Evolutionary conservation across 768 basidiomycete species (phyloP), one percentile per base, ranked within the genome.

Genomic region (Lactarius tabidus): DNA sequence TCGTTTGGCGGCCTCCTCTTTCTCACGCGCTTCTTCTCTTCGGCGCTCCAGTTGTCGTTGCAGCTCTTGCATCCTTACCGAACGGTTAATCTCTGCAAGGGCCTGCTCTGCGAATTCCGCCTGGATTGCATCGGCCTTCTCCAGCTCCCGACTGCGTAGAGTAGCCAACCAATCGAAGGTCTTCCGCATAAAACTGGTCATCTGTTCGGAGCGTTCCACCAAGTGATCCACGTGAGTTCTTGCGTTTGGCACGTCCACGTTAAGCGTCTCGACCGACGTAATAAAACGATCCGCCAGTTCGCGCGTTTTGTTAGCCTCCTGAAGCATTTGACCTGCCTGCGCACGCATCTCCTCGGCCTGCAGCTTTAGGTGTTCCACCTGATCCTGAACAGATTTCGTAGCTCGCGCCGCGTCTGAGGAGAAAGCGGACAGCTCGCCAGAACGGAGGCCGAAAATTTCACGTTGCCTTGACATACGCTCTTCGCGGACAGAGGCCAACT

Each of bases 271-370:
- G n/a, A 57, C 57, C 29, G 57, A 66, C n/a, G 31, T 26, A 31
- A 54, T 62, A 6, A 66, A 15, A 33, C 48, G 52, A 8, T 66
- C 65, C 8, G 61, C 57, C 48, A 62, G n/a, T 6, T 58, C 60
- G 48, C 57, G 60, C n/a, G 41, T 58, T 38, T 62, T 66, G 28
- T 36, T 62, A 23, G 51, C 65, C 41, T 66, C 65, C n/a, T 59
- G 39, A 15, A 58, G 23, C 28, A 57, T 53, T 36, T 54, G 60
- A 7, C 62, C 65, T 0, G 65, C 65, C 23, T 66, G 65, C 17
- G 35, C 14, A 48, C 57, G 65, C 33, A 33, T 36, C n/a, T 59
- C 51, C 15, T 66, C 57, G 2, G 60, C 65, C 15, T 43, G 26
- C 39, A 36, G 56, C 52, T 59, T 66, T 20, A 66, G 31, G 1